Base-by-base conservation (phyloP, 1,139 yeast species). In the Diutina catenulata region DNA sequence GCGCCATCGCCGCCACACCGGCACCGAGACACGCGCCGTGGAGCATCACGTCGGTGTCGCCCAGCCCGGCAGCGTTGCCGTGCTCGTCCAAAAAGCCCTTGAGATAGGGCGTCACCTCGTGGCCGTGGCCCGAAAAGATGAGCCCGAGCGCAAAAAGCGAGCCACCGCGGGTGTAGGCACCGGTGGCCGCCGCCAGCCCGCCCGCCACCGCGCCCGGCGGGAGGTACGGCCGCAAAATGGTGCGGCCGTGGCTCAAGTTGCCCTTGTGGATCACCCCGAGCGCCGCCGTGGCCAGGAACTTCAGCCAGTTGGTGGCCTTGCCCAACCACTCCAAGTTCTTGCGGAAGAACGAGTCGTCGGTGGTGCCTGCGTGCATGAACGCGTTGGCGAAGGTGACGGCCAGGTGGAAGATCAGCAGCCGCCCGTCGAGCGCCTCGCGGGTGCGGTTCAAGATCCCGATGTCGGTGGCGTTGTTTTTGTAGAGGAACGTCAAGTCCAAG, bases 1-100 rank as follows among this genome's bases (percentile, higher is more conserved):
- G 74, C 1, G 93, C 95, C 97, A 91, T 87, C 27, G 94, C 97
- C 15, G 98, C 95, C 37, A 88, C 88, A 64, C 97, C 98, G 37
- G 81, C 71, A 52, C 98, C 99, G 39, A 91, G 74, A 46, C 94
- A 81, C 4, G 97, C 97, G 55, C 99, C 99, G 55, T 91, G 98
- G 44, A 87, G 70, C 50, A 88, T 73, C 36, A 87, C 88, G 53
- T 91, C 97, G 28, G 80, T 72, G 48, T 84, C 94, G 43, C 74
- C 78, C 37, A 74, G 74, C 25, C 82, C 81, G 20, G 80, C 78
- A 29, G 78, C 64, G 39, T 71, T 67, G 37, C 80, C 77, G 49
- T 77, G 75, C 42, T 80, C 88, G 43, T 74, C 78, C 39, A 88
- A 67, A 49, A 80, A 80, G 47, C 71, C 70, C 55, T 86, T 76